Evolutionary conservation across 1,284 basidiomycete species (phyloP).

Genomic region (Cryptococcus amylolentus): DNA sequence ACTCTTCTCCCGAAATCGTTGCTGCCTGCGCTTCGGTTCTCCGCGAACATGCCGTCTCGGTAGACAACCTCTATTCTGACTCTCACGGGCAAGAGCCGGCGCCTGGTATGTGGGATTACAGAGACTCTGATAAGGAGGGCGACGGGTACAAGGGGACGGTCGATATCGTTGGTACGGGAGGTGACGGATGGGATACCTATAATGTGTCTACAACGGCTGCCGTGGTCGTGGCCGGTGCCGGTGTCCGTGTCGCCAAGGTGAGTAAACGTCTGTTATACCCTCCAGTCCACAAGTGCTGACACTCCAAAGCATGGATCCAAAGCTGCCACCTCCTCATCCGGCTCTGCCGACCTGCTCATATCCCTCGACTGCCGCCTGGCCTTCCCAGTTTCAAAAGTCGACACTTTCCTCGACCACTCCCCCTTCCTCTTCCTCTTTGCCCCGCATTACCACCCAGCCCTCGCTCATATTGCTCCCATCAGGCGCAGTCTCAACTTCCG

Average conservation of each 20-base stretch:
- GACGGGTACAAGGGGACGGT: constrained; percentile 48
- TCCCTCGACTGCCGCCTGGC: constrained; percentile 78
- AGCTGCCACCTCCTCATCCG: constrained; percentile 91
- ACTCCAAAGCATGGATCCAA: constrained; percentile 74
- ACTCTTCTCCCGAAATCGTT: constrained; percentile 68
- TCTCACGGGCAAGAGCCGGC: constrained; percentile 12
- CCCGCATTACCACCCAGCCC: constrained; percentile 85
- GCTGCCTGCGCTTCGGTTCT: constrained; percentile 72
- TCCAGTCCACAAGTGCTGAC: neutral
- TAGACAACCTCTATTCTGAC: constrained; percentile 50
- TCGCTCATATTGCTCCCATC: constrained; percentile 79
- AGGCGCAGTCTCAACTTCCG: constrained; percentile 87
- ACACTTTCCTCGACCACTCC: constrained; percentile 54
- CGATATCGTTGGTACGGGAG: constrained; percentile 75
- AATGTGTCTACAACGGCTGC: constrained; percentile 96
- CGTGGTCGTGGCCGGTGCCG: constrained; percentile 90
- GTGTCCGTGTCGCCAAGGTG: constrained; percentile 89
- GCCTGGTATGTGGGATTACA: constrained; percentile 46
- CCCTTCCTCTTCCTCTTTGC: constrained; percentile 93
- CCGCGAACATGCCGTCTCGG: constrained; percentile 59
- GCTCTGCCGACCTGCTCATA: constrained; percentile 88
- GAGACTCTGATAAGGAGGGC: constrained; percentile 43
- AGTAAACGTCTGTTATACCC: constrained; percentile 17
- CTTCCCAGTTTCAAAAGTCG: constrained; percentile 61
- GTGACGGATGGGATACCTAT: constrained; percentile 95